Percentiles rank a stretch among this genome's conserved stretches.
These are phyloP conservation scores for Collybia mongolica DNA, from an alignment of 768 basidiomycete genomes.

Conservation along the genomic window DNA sequence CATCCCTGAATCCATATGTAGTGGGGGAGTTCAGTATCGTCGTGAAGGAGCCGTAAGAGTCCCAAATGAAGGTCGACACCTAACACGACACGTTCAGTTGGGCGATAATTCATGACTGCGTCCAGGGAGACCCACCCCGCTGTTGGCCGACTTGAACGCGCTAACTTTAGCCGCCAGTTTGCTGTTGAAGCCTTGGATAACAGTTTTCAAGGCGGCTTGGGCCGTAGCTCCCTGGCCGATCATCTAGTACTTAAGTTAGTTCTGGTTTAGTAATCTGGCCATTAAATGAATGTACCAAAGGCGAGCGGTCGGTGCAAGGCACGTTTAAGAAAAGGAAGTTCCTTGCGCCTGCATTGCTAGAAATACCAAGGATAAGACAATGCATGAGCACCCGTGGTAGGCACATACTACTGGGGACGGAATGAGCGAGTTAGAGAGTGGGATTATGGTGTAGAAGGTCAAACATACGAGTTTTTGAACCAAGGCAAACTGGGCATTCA, in stretches of 20 bases:
- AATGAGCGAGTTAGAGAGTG: no score
- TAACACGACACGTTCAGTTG: conserved; percentile 14
- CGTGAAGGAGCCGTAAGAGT: conserved; percentile 49
- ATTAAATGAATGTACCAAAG: conserved; percentile 26
- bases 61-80: conserved; percentile 50
- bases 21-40: conserved; percentile 48
- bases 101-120: no score
- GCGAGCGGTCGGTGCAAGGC: conserved; percentile 39
- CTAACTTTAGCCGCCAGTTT: conserved; percentile 40
- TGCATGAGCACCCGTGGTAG: no score
- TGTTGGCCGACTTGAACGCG: conserved; percentile 40
- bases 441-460: no score
- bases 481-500: conserved; percentile 48
- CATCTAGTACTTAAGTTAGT: conserved; percentile 36
- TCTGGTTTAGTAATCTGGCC: background rate
- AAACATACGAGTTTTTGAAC: conserved; percentile 45
- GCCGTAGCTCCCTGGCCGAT: conserved; percentile 37
- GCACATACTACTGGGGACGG: conserved; percentile 26
- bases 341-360: conserved; percentile 51
- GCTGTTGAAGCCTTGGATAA: conserved; percentile 52
- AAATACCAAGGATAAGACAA: no score
- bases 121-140: conserved; percentile 35
- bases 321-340: conserved; percentile 51
- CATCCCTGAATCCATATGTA: conserved; percentile 53
- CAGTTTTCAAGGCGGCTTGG: conserved; percentile 38